phyloP scores from a whole-genome alignment of 768 basidiomycete species.

The Boletellus ananas region DNA sequence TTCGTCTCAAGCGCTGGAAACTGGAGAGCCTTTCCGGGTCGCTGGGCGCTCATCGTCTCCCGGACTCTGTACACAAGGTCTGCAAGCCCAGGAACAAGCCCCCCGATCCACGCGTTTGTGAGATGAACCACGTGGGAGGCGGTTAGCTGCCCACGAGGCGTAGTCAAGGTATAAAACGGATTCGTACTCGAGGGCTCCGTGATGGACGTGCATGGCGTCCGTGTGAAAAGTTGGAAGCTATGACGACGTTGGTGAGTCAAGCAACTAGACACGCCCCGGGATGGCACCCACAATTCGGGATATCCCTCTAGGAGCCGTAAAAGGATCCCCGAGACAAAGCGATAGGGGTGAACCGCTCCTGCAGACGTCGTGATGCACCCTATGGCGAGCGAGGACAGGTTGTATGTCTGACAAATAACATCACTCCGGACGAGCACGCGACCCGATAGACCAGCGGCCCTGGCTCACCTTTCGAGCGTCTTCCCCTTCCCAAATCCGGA shows the following conservation, averaged over 20 bases:
- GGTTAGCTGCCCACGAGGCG: conserved; percentile 39
- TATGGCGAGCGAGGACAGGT: conserved; percentile 41
- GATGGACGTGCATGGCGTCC: conserved; percentile 40
- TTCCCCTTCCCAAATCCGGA: conserved; percentile 27
- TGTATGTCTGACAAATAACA: conserved; percentile 40
- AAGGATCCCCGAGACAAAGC: conserved; percentile 59
- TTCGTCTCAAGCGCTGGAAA: conserved; percentile 2
- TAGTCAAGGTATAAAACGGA: conserved; percentile 38
- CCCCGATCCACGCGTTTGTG: conserved; percentile 51
- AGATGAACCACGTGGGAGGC: conserved; percentile 47
- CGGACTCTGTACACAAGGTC: conserved; percentile 34
- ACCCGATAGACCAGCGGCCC: neutral
- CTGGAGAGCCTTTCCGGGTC: conserved; percentile 40
- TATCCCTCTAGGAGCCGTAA: conserved; percentile 49
- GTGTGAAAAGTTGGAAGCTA: conserved; percentile 42
- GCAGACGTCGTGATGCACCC: conserved; percentile 54
- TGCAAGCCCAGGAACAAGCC: conserved; percentile 42
- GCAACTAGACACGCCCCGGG: conserved; percentile 5
- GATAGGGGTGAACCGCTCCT: conserved; percentile 68
- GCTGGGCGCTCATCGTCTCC: conserved; percentile 63
- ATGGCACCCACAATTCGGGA: conserved; percentile 31
- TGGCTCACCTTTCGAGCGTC: conserved; percentile 34
- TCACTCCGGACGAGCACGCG: neutral
- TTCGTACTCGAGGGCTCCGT: conserved; percentile 18
- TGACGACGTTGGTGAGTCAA: neutral